Evolutionary conservation across 164 flowering plant genomes (phyloP), one percentile per base, ranked within the genome.

Genomic region (Kalanchoe fedtschenkoi): DNA sequence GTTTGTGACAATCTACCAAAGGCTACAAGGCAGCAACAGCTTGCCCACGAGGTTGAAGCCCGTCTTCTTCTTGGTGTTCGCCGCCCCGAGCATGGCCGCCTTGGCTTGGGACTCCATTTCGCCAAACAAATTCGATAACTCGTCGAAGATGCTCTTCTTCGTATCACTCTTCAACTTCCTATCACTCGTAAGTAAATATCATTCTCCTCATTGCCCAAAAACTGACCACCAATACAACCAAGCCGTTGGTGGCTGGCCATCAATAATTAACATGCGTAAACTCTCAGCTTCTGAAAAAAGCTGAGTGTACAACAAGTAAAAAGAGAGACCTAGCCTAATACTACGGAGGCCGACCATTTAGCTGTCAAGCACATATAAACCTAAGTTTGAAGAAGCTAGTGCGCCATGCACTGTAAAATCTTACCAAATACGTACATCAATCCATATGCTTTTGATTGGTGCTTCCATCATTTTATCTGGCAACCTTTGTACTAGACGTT

Each of bases 81-180:
- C 72, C 17, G 69, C 76, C 11, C 78, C 76, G 1, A 70, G 74
- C 70, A 62, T 70, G 63, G 79, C 69, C 2, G 66, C 71, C 60
- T 44, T 71, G 19, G 74, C 77, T 11, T 73, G 77, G 76, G 64
- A 19, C 41, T 68, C 72, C 46, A 76, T 76, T 26, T 43, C 72
- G 5, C 28, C 10, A 22, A 72, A 74, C 9, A 26, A 46, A 19
- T 76, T 70, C 24, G 72, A 68, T 33, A 66, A 44, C 38, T 19
- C 68, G 0, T 68, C 70, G 3, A 70, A 70, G 72, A 73, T 76
- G 76, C 70, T 70, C 17, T 76, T 73, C 62, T 76, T 73, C 17
- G 64, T 76, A 10, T 67, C 76, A 2, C 24, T 75, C 16, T 75
- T 72, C 74, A 73, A 70, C 61, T 72, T 72, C 69, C 32, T 47